A percentile compares a stretch with the other conserved stretches of the same genome.
These are phyloP conservation scores for Podospora bellae-mahoneyi DNA, from an alignment of 495 filamentous ascomycete genomes.

Conservation along the genomic window DNA sequence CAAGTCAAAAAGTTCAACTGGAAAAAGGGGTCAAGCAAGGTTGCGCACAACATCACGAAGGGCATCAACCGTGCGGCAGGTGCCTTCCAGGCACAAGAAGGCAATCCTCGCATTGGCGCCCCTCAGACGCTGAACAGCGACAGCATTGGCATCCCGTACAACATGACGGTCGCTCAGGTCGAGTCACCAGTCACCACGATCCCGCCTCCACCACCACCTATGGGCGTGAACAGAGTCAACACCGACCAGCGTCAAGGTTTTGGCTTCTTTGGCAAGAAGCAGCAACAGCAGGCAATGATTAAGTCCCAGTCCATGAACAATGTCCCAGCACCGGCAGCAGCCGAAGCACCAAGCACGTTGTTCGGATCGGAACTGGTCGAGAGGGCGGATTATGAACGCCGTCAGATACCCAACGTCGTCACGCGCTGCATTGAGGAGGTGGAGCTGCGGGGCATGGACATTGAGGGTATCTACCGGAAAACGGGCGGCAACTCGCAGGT, in stretches of 20 bases:
- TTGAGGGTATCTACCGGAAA: slow-evolving; percentile 98
- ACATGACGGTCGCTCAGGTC: slow-evolving; percentile 52
- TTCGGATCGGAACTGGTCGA: slow-evolving; percentile 90
- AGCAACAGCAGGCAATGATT: slow-evolving; percentile 29
- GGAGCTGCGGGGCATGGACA: slow-evolving; percentile 92
- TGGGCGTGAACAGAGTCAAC: slow-evolving; percentile 27
- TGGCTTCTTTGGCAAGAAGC: slow-evolving; percentile 64
- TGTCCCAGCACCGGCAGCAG: slow-evolving; percentile 43
- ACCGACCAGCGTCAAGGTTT: slow-evolving; percentile 66
- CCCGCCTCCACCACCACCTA: slow-evolving; percentile 18
- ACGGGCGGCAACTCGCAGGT: slow-evolving; percentile 85
- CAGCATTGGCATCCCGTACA: slow-evolving; percentile 59
- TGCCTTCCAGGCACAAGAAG: slow-evolving; percentile 48
- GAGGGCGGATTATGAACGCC: slow-evolving; percentile 83
- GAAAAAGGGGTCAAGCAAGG: slow-evolving; percentile 91
- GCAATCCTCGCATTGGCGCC: slow-evolving; percentile 45
- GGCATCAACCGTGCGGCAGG: slow-evolving; percentile 80
- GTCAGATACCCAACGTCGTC: slow-evolving; percentile 84
- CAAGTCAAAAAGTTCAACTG: slow-evolving; percentile 95
- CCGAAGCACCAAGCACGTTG: slow-evolving; percentile 60
- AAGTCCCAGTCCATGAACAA: slow-evolving; percentile 56
- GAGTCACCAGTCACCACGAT: slow-evolving; percentile 42
- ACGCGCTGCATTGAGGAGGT: slow-evolving; percentile 97
- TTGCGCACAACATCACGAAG: slow-evolving; percentile 91
- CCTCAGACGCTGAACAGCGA: slow-evolving; percentile 48